Evolutionary conservation across 805 yeast genomes (phyloP), one percentile per base, ranked within the genome.

Genomic region (Ogataea paradorogensis): DNA sequence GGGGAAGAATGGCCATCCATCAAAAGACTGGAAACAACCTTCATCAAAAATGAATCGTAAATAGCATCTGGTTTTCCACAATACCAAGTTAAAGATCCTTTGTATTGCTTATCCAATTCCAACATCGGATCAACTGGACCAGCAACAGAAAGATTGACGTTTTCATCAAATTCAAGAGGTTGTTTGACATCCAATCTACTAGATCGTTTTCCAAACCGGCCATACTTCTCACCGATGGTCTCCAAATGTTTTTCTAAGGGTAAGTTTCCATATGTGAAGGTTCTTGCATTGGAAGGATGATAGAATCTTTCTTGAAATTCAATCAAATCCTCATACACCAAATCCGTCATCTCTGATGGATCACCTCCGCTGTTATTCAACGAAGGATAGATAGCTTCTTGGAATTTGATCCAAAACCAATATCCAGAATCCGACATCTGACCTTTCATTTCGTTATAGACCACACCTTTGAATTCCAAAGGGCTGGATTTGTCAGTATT

Each of bases 361-460:
- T 91, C 96, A 42, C 99, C 99, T 23, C 97, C 99, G 2, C 96
- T 83, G 63, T 88, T 88, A 56, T 88, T 75, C 53, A 93, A 67
- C 7, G 90, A 76, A 2, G 96, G 93, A 54, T 88, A 93, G 9
- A 93, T 74, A 7, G 85, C 66, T 62, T 87, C 85, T 56, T 85
- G 88, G 67, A 82, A 91, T 47, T 81, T 78, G 55, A 82, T 86
- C 78, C 90, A 91, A 59, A 74, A 89, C 47, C 82, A 75, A 61
- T 93, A 93, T 3, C 90, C 78, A 0, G 96, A 77, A 60, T 88
- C 91, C 0, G 96, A 84, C 57, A 87, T 78, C 63, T 91, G 97
- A 7, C 99, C 99, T 63, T 93, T 93, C 99, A 93, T 93, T 65
- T 93, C 99, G 59, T 93, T 93, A 61, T 85, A 93, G 2, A 93